Percentiles rank a stretch among this genome's conserved stretches.
Conservation (phyloP, 1,284 basidiomycete genomes). For the Cystobasidium sp. region DNA sequence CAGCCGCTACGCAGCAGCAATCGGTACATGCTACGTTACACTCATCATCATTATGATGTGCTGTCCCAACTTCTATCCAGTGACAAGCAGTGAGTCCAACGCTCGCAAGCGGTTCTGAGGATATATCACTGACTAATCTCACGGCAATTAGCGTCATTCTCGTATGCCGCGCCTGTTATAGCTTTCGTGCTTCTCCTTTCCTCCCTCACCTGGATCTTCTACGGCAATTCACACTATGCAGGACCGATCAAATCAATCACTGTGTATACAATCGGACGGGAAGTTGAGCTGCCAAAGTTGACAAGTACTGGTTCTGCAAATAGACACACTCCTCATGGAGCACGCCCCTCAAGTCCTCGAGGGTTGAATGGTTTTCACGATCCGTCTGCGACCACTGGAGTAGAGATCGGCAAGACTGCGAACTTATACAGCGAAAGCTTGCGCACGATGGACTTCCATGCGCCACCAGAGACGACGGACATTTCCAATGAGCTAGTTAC, state of each 20-base stretch:
- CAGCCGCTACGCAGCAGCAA: slow-evolving; percentile 43
- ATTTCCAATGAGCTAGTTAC: slow-evolving; percentile 9
- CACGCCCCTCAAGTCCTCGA: slow-evolving; percentile 8
- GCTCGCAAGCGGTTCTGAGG: background rate
- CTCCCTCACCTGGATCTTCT: slow-evolving; percentile 50
- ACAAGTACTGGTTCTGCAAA: background rate
- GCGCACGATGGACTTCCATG: background rate
- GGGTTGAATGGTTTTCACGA: background rate
- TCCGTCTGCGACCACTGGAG: slow-evolving; percentile 12
- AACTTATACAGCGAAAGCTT: slow-evolving; percentile 38
- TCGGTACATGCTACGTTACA: slow-evolving; percentile 42
- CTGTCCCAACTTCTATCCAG: slow-evolving; percentile 49
- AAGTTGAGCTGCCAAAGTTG: slow-evolving; percentile 39
- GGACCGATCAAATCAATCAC: slow-evolving; percentile 52
- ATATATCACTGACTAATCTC: background rate
- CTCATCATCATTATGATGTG: slow-evolving; percentile 50
- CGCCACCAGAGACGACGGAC: slow-evolving; percentile 13
- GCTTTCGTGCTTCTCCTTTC: slow-evolving; percentile 46
- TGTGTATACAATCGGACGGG: slow-evolving; percentile 36
- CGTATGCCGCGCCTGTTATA: slow-evolving; percentile 49
- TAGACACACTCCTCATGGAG: slow-evolving; percentile 20
- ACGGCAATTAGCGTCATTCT: slow-evolving; percentile 45
- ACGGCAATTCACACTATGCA: slow-evolving; percentile 51
- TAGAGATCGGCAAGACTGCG: slow-evolving; percentile 45
- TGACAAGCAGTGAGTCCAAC: slow-evolving; percentile 46